Evolutionary conservation across 768 basidiomycete species (phyloP).

Genomic region (Mycena epipterygia): DNA sequence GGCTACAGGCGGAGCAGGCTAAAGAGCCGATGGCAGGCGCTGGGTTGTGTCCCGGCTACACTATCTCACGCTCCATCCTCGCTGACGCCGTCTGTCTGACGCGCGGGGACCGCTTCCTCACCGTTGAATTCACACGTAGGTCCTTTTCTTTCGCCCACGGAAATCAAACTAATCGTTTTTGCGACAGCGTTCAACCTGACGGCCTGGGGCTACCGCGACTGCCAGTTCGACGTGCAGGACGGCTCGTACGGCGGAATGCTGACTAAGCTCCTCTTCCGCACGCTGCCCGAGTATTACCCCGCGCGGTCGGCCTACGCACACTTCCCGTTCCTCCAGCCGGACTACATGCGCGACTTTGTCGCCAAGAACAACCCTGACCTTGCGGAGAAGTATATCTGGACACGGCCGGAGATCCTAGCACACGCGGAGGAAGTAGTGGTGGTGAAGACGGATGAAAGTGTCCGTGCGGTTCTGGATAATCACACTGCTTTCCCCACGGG

Average conservation of each 20-base stretch:
- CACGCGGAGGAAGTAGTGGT: slow-evolving; percentile 37
- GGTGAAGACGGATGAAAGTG: slow-evolving; percentile 50
- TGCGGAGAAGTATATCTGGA: slow-evolving; percentile 69
- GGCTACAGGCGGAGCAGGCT: slow-evolving; percentile 80
- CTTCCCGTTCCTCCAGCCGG: slow-evolving; percentile 85
- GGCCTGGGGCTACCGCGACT: slow-evolving; percentile 84
- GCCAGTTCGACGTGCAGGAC: slow-evolving; percentile 71
- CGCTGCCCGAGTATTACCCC: slow-evolving; percentile 78
- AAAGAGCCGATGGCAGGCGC: slow-evolving; percentile 76
- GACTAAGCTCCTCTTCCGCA: slow-evolving; percentile 78
- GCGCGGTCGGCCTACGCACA: slow-evolving; percentile 76
- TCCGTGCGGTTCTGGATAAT: slow-evolving; percentile 50
- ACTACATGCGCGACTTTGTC: slow-evolving; percentile 58
- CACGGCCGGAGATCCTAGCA: slow-evolving; percentile 55
- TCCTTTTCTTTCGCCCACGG: slow-evolving; percentile 13
- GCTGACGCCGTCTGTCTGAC: slow-evolving; percentile 82
- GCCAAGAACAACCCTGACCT: slow-evolving; percentile 44
- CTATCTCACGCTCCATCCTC: slow-evolving; percentile 88
- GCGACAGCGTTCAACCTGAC: slow-evolving; percentile 77
- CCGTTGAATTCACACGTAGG: slow-evolving; percentile 83
- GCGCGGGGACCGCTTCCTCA: slow-evolving; percentile 86
- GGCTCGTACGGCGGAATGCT: slow-evolving; percentile 85
- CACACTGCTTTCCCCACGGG: slow-evolving; percentile 46
- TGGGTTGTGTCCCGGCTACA: slow-evolving; percentile 86
- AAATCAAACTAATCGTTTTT: neutral